Evolutionary conservation across 495 filamentous ascomycete species (phyloP), one percentile per base, ranked within the genome.

Genomic region (Podospora fimiseda): DNA sequence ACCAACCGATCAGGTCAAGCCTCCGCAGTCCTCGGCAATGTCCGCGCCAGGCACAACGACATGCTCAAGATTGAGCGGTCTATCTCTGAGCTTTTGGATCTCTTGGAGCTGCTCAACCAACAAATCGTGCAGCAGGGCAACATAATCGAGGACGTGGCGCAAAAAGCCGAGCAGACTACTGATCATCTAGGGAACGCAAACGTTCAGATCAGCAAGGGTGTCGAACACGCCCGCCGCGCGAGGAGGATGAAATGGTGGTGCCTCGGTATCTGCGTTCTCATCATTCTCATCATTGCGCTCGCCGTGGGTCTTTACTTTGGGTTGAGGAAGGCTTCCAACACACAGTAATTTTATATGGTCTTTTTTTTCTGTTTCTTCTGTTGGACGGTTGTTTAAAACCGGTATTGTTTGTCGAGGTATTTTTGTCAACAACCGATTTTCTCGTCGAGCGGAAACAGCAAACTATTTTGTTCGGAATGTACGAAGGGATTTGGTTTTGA

Each of bases 1-100:
- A 77, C 74, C 60, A 87, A 86, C 75, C 81, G 83, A 55, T 75
- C 77, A 40, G 84, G 80, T 43, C 78, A 81, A 62, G 84, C 86
- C 38, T 73, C 73, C 2, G 79, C 79, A 3, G 82, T 86, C 11
- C 83, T 88, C 41, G 82, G 82, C 56, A 80, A 80, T 41, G 86
- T 89, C 16, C 83, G 82, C 53, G 85, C 84, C n/a, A 83, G 86
- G 45, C 86, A 89, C 67, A 81, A 83, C 55, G 86, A 89, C 66
- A 81, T 89, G 52, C 76, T 82, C 61, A 80, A 79, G 61, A 89
- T 89, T 61, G 83, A 88, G 64, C 68, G 70, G 50, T 85, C 83
- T 3, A 74, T 89, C 48, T 68, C 70, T 51, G 82, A 88, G 63
- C 77, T 89, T 37, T 74, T 80, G 27, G 66, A 71, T 38, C 78